phyloP scores from a whole-genome alignment of 306 rosid genomes.

The Psophocarpus tetragonolobus region DNA sequence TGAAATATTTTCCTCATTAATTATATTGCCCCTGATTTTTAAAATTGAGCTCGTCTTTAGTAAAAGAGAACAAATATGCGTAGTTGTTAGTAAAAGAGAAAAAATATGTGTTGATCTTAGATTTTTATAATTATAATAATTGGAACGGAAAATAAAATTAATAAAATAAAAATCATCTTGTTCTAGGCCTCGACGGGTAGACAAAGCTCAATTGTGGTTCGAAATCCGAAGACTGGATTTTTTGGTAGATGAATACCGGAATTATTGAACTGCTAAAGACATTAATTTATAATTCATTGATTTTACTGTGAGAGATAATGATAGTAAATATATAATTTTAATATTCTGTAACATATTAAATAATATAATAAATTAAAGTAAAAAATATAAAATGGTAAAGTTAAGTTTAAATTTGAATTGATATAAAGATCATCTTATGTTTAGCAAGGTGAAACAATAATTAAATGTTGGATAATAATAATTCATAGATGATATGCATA shows the following conservation, averaged over 20 bases:
- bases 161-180: not conserved
- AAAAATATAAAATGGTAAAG: too few species aligned
- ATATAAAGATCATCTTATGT: too few species aligned
- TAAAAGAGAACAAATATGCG: not conserved
- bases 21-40: not conserved
- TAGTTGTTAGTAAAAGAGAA: not conserved
- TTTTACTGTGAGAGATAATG: too few species aligned
- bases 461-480: too few species aligned
- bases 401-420: too few species aligned
- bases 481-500: too few species aligned
- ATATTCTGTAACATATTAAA: too few species aligned
- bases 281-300: not conserved
- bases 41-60: not conserved
- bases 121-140: not conserved
- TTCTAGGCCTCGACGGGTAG: not conserved
- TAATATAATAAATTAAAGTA: too few species aligned
- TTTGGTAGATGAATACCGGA: not conserved
- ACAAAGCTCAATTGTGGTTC: not conserved
- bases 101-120: too few species aligned
- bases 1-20: not conserved
- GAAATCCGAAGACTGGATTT: too few species aligned
- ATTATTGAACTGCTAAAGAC: not conserved
- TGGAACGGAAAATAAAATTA: not conserved
- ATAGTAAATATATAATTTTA: not conserved
- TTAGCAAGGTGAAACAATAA: too few species aligned